phyloP scores from a whole-genome alignment of 352 stramenopile species.

The Phytophthora citrophthora region DNA sequence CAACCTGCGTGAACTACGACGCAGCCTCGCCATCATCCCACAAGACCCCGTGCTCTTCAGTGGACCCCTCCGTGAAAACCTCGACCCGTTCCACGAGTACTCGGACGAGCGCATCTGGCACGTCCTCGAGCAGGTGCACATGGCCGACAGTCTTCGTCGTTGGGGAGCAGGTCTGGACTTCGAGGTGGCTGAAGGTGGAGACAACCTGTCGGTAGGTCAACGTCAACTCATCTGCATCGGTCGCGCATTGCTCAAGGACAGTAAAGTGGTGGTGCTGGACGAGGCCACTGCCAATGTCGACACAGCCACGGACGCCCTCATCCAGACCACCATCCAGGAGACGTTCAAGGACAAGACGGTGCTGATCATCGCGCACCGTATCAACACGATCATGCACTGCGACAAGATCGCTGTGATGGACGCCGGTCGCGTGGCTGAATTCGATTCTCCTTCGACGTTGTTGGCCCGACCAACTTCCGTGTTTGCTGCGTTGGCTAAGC shows the following conservation, averaged over 20 bases:
- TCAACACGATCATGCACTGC: constrained; percentile 90
- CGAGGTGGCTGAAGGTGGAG: constrained; percentile 91
- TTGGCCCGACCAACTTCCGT: constrained; percentile 73
- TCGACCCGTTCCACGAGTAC: constrained; percentile 92
- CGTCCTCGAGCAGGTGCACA: constrained; percentile 62
- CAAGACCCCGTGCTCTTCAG: constrained; percentile 93
- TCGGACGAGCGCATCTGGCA: constrained; percentile 71
- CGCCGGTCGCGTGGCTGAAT: constrained; percentile 89
- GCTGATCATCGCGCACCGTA: constrained; percentile 79
- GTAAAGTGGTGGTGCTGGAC: constrained; percentile 95
- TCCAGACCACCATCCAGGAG: constrained; percentile 76
- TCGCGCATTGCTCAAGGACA: constrained; percentile 92
- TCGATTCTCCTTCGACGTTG: constrained; percentile 83
- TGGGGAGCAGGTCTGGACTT: constrained; percentile 80
- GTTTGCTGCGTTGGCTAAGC: constrained; percentile 64
- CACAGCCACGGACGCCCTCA: constrained; percentile 57
- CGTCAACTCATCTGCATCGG: constrained; percentile 95
- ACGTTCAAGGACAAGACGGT: constrained; percentile 92
- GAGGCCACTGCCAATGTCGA: constrained; percentile 93
- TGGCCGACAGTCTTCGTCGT: constrained; percentile 63
- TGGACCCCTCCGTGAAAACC: constrained; percentile 88
- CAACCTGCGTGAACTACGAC: constrained; percentile 39
- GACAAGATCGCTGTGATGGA: constrained; percentile 92
- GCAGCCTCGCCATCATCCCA: constrained; percentile 57
- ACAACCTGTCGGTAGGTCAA: constrained; percentile 95